Evolutionary conservation across 768 basidiomycete species (phyloP), one percentile per base, ranked within the genome.

Genomic region (Wakefieldia striispora): DNA sequence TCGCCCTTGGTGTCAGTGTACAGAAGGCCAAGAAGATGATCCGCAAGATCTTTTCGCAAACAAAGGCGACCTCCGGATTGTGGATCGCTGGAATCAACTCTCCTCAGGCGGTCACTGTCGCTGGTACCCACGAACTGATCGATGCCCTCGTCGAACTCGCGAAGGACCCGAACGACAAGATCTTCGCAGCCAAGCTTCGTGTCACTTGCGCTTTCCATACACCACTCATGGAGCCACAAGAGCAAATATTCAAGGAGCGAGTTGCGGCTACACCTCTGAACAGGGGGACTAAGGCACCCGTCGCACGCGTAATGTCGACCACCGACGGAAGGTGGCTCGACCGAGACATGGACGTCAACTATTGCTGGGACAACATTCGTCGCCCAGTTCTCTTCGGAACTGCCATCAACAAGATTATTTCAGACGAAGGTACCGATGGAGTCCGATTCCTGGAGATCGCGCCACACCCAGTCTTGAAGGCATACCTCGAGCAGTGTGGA

Each of bases 1-100:
- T 61, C 9, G 70, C 70, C 39, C 57, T 71, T 14, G 65, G 70
- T 7, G 66, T 72, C 26, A 59, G 65, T 21, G 63, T 65, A 5
- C 57, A 68, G 14, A 64, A 63, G 44, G 68, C 68, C 16, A 60
- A 62, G 49, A 40, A 49, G n/a, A 60, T 71, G 56, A 66, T 72
- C 39, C 61, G 63, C 54, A 64, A 68, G 40, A 62, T 68, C 3
- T 57, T 71, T 35, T 66, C 57, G 13, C 56, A 45, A 8, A 56
- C 62, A 29, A 61, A 63, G 46, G 57, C 43, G 9, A 49, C 56
- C 16, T 55, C 51, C 31, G 62, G 70, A 27, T 29, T 72, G 35
- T 71, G 68, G 63, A 63, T 70, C 11, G 68, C 66, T 24, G 67
- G 69, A 40, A 64, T 71, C 54, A 71, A 70, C 47, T 70, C 68